phyloP scores from a whole-genome alignment of 1,139 yeast genomes.

The Candida sojae region DNA sequence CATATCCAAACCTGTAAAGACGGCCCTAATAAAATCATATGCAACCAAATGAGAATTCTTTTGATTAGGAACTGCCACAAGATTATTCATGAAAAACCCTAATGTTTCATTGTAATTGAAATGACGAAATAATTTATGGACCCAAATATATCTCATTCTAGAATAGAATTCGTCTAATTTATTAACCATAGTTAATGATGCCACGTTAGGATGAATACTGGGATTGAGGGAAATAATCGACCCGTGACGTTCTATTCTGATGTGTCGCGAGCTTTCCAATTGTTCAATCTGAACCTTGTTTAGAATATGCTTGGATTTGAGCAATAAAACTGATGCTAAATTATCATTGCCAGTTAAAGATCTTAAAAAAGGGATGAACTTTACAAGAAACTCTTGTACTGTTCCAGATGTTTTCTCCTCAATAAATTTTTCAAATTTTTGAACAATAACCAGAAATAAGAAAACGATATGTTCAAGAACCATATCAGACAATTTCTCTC shows the following conservation, averaged over 20 bases:
- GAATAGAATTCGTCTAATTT: slow-evolving; percentile 4
- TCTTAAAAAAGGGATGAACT: slow-evolving; percentile 8
- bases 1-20: slow-evolving; percentile 18
- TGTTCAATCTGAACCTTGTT: slow-evolving; percentile 8
- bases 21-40: slow-evolving; percentile 22
- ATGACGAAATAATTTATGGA: slow-evolving; percentile 6
- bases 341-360: slow-evolving; percentile 3
- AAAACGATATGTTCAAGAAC: slow-evolving; percentile 8
- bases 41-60: slow-evolving; percentile 15
- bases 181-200: slow-evolving; percentile 6
- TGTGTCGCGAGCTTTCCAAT: not conserved
- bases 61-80: not conserved
- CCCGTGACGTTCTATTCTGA: slow-evolving; percentile 2
- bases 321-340: slow-evolving; percentile 6
- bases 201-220: not conserved
- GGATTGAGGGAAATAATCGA: slow-evolving; percentile 1
- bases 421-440: slow-evolving; percentile 7
- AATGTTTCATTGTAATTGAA: slow-evolving; percentile 4
- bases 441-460: slow-evolving; percentile 8
- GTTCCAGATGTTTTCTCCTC: slow-evolving; percentile 7
- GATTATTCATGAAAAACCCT: slow-evolving; percentile 2
- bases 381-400: slow-evolving; percentile 9
- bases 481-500: not conserved
- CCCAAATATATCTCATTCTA: slow-evolving; percentile 7
- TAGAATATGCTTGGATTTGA: slow-evolving; percentile 8